Percentiles rank a stretch among this genome's conserved stretches.
Conservation (phyloP, 768 basidiomycete genomes). For the Dentipellis sp. region DNA sequence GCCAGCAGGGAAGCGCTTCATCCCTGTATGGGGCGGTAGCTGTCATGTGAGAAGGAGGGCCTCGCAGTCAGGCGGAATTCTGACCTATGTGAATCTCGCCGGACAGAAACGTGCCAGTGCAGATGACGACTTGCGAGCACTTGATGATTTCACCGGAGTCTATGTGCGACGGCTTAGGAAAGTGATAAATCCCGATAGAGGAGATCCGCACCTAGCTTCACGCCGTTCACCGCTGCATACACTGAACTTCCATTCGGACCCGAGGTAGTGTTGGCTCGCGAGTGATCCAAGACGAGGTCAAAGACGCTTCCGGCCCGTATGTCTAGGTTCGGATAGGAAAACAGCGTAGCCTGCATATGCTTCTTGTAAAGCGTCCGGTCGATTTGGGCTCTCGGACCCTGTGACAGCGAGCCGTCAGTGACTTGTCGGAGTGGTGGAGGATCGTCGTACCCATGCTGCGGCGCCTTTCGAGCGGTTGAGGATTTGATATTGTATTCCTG, state of each 20-base stretch:
- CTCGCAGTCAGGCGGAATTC: neutral
- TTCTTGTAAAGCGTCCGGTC: slow-evolving; percentile 77
- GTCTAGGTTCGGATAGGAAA: slow-evolving; percentile 59
- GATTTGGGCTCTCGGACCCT: slow-evolving; percentile 88
- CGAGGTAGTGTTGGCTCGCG: slow-evolving; percentile 12
- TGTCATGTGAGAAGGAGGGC: neutral
- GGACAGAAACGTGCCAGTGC: slow-evolving; percentile 86
- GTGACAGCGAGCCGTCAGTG: neutral
- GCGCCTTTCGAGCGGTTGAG: slow-evolving; percentile 81
- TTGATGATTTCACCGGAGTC: slow-evolving; percentile 67
- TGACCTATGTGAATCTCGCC: slow-evolving; percentile 87
- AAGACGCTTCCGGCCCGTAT: slow-evolving; percentile 69
- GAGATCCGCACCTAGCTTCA: slow-evolving; percentile 48
- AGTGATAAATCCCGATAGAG: neutral
- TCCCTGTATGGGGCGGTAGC: slow-evolving; percentile 29
- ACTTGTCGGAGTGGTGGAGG: neutral
- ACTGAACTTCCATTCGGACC: too few relatives aligned
- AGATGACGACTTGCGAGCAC: slow-evolving; percentile 79
- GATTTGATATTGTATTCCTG: slow-evolving; percentile 84
- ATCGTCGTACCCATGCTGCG: slow-evolving; percentile 71
- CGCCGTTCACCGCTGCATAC: slow-evolving; percentile 28
- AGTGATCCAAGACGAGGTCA: slow-evolving; percentile 61
- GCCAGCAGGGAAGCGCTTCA: slow-evolving; percentile 71
- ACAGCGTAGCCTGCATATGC: slow-evolving; percentile 67
- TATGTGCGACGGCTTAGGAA: slow-evolving; percentile 19